Conservation (phyloP, 108 stramenopile species). For the Conticribra weissflogii region DNA sequence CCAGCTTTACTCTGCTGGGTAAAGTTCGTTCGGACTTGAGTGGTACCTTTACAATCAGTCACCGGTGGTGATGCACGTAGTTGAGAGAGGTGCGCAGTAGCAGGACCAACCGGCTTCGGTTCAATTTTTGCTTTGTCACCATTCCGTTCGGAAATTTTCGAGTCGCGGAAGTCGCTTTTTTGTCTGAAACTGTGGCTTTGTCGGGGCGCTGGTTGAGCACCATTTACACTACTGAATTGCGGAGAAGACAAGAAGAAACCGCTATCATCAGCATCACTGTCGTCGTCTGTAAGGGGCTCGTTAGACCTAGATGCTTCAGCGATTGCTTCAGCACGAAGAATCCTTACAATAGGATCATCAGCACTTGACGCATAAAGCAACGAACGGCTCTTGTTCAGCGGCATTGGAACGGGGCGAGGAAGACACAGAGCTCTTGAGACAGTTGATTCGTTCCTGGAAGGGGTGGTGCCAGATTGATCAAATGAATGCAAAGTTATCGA, state of each 20-base stretch:
- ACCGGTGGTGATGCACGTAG: too few relatives aligned
- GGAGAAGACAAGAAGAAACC: constrained; percentile 28
- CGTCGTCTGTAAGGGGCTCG: constrained; percentile 39
- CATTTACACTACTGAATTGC: not conserved
- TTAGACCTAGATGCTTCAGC: constrained; percentile 36
- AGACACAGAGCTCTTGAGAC: constrained; percentile 20
- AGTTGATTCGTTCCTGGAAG: not conserved
- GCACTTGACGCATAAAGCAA: constrained; percentile 15
- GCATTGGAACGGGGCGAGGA: constrained; percentile 21
- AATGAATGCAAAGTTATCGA: constrained; percentile 32
- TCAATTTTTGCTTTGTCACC: too few relatives aligned
- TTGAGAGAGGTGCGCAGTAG: too few relatives aligned
- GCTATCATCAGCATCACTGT: constrained; percentile 25
- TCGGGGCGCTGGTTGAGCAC: not conserved
- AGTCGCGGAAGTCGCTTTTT: too few relatives aligned
- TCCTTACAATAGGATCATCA: constrained; percentile 19
- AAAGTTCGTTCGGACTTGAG: too few relatives aligned
- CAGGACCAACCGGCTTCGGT: too few relatives aligned
- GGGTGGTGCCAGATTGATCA: not conserved
- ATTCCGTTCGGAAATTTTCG: too few relatives aligned
- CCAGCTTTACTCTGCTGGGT: too few relatives aligned
- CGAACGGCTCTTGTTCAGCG: constrained; percentile 14
- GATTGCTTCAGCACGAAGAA: constrained; percentile 36
- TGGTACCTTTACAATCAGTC: too few relatives aligned
- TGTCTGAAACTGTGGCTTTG: too few relatives aligned